phyloP scores from a whole-genome alignment of 305 asterid species.

The Fraxinus angustifolia region DNA sequence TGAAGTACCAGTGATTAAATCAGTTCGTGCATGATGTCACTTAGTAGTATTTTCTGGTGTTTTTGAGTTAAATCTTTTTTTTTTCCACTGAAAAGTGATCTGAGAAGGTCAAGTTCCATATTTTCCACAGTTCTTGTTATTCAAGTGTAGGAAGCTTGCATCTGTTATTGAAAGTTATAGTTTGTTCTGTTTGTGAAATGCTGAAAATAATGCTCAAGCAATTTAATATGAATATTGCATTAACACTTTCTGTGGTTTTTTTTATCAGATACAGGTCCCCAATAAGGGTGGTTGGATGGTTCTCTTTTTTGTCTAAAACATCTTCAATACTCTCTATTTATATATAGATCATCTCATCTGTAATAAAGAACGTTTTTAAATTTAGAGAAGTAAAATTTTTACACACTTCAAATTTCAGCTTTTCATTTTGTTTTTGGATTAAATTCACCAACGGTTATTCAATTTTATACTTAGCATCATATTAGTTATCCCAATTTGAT shows the following conservation, averaged over 20 bases:
- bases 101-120: constrained; percentile 19
- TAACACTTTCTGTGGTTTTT: neutral
- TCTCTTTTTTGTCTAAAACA: neutral
- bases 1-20: constrained; percentile 72
- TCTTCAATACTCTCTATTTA: neutral
- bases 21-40: neutral
- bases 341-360: neutral
- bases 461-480: neutral
- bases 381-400: neutral
- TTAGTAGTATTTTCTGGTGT: constrained; percentile 11
- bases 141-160: neutral
- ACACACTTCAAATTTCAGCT: neutral
- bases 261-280: neutral
- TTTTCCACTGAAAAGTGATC: constrained; percentile 14
- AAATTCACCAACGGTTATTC: neutral
- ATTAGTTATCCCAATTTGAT: too few relatives aligned
- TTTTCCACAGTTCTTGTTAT: neutral
- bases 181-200: constrained; percentile 19
- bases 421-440: neutral
- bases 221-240: neutral
- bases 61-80: constrained; percentile 12
- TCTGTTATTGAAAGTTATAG: neutral
- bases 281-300: neutral
- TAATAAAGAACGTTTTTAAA: neutral
- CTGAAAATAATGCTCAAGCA: constrained; percentile 16